Conservation (phyloP, 306 rosid genomes). For the Chamaecrista fasciculata region DNA sequence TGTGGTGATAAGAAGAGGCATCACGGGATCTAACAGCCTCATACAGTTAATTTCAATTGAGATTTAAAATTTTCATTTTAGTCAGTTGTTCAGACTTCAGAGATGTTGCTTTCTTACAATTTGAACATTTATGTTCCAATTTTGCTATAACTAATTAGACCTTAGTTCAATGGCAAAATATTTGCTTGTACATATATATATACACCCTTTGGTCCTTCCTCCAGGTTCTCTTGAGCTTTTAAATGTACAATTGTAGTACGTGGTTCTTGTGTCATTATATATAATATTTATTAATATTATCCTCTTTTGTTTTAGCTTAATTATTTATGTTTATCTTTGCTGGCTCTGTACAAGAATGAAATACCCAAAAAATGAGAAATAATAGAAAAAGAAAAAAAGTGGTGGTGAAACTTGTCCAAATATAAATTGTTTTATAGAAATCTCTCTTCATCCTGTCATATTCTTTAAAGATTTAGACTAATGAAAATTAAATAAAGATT, state of each 20-base stretch:
- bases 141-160: too few relatives aligned
- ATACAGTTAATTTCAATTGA: too few relatives aligned
- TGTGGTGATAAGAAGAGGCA: too few relatives aligned
- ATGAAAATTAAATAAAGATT: background rate
- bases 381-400: background rate
- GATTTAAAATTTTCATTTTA: too few relatives aligned
- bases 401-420: background rate
- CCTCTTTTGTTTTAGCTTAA: background rate
- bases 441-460: background rate
- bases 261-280: background rate
- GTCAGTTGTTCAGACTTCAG: too few relatives aligned
- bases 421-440: background rate
- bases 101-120: too few relatives aligned
- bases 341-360: background rate
- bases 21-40: too few relatives aligned
- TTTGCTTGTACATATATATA: too few relatives aligned
- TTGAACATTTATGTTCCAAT: too few relatives aligned
- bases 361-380: background rate
- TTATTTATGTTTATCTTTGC: background rate
- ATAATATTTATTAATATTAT: background rate
- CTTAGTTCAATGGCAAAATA: too few relatives aligned
- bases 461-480: background rate
- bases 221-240: background rate
- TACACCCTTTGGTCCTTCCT: background rate
- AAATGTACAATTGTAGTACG: background rate